phyloP scores from a whole-genome alignment of 371 early-diverging fungal species.

The Mortierella sp. region DNA sequence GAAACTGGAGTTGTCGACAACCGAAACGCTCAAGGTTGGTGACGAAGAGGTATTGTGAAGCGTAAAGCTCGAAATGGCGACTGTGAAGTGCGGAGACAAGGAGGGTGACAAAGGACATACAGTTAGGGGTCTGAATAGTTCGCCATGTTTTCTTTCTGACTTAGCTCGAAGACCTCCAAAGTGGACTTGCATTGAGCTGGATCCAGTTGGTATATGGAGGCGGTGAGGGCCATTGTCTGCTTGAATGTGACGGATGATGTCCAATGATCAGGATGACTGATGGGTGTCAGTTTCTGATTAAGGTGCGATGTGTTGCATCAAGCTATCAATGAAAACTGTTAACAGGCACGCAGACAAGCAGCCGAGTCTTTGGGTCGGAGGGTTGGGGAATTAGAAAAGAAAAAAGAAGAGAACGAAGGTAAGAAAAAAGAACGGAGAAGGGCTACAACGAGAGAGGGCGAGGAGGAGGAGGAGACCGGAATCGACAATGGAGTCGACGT shows the following conservation, averaged over 20 bases:
- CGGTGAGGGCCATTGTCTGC: not conserved
- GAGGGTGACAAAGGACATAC: no score
- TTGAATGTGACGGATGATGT: not conserved
- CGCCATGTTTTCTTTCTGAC: no score
- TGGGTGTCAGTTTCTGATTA: no score
- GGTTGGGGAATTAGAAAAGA: no score
- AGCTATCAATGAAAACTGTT: no score
- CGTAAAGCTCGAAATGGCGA: slow-evolving; percentile 34
- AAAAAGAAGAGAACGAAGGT: not conserved
- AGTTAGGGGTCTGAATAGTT: no score
- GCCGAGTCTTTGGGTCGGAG: not conserved
- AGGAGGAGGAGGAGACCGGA: not conserved
- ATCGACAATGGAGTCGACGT: not conserved
- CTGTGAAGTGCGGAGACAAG: slow-evolving; percentile 18
- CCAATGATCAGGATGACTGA: no score
- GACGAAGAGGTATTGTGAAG: slow-evolving; percentile 47
- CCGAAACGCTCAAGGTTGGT: slow-evolving; percentile 31
- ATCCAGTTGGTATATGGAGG: not conserved
- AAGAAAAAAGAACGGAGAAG: not conserved
- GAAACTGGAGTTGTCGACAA: slow-evolving; percentile 10
- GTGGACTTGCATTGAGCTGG: not conserved
- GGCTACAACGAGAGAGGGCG: not conserved
- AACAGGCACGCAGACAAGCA: no score
- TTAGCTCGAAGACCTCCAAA: no score
- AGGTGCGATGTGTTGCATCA: no score